Base-by-base conservation (phyloP, 805 yeast species). In the Kuraishia molischiana region DNA sequence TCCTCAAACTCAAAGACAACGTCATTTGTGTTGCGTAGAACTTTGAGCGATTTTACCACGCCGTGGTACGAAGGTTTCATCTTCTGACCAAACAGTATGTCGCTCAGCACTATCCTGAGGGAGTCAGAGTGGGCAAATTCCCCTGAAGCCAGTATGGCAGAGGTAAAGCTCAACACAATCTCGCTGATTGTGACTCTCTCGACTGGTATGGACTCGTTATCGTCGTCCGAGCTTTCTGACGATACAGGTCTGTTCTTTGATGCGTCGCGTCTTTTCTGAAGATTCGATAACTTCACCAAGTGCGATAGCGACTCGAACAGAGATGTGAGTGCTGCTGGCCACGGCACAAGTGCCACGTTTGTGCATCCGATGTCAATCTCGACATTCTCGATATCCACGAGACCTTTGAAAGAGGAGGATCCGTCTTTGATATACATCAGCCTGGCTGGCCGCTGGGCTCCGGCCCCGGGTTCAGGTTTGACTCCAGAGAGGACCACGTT, bases 351-450 rank as follows among this genome's bases (percentile, higher is more conserved):
- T 1, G 80, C 66, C 2, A 71, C 24, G n/a, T 58, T 59, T 9
- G 74, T 40, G 2, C 55, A 44, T 5, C 60, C 72, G 2, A 74
- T 45, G 3, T 62, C 59, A 10, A 74, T 44, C 10, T 51, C 53
- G 15, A 73, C 42, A 42, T 69, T 57, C 26, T 51, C 53, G 6
- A 60, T 40, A 8, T 45, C 42, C 29, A 53, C 57, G 11, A 59
- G 38, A 1, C 84, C 83, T 41, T 69, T 69, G 44, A 79, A 77
- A 4, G 64, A 58, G 2, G 72, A 39, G 2, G 52, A 53, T 4
- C 69, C 44, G 8, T 50, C 39, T 46, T 71, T 69, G n/a, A 66
- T 50, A 41, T 52, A 49, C 6, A 54, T 44, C 4, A 66, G 35
- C 11, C 39, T 48, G 0, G 59, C 35, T 3, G 58, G 44, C 42